These are phyloP conservation scores for Beta corolliflora DNA, from an alignment of 179 eudicot species.

Conservation along the genomic window DNA sequence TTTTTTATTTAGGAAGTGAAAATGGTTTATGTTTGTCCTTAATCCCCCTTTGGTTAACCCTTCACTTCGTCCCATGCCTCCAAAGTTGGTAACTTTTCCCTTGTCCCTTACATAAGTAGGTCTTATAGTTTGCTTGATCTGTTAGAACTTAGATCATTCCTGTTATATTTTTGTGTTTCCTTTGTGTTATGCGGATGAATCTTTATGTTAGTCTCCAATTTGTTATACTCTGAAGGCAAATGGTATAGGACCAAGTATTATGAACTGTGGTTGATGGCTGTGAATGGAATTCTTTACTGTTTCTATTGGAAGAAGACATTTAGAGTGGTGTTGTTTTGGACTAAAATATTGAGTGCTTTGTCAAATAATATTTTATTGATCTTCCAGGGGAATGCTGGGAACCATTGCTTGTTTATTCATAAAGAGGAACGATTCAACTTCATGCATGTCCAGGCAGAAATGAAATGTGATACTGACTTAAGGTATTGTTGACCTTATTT, in stretches of 20 bases:
- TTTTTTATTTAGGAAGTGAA: not conserved
- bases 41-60: not conserved
- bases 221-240: too few species aligned
- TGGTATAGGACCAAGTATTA: not conserved
- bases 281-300: not conserved
- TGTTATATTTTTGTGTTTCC: too few species aligned
- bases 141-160: not conserved
- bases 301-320: not conserved
- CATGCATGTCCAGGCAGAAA: conserved; percentile 11
- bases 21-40: too few species aligned
- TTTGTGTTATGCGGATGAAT: too few species aligned
- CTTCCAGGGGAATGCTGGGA: conserved; percentile 11
- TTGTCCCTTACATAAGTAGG: not conserved
- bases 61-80: not conserved
- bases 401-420: not conserved
- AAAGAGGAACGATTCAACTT: conserved; percentile 9
- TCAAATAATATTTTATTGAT: not conserved
- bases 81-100: too few species aligned
- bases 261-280: not conserved
- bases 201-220: too few species aligned
- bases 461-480: conserved; percentile 2
- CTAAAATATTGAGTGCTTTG: not conserved
- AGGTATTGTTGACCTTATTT: conserved; percentile 21
- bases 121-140: not conserved
- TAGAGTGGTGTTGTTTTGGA: not conserved